Conservation (phyloP, 2,329 filamentous ascomycete species). For the Hymenoscyphus fraxineus region DNA sequence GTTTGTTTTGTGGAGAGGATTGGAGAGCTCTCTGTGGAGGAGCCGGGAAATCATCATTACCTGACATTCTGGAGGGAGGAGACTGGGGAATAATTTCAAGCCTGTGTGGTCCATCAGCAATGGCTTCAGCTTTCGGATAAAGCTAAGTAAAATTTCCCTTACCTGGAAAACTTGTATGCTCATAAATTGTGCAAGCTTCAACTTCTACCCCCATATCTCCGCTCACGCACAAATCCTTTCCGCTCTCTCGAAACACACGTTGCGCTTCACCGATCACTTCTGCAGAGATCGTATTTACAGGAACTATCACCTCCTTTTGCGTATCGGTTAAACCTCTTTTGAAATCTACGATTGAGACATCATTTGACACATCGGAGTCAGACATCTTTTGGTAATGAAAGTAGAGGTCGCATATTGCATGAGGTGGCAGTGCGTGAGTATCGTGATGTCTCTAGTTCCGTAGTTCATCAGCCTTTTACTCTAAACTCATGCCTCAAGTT, state of each 20-base stretch:
- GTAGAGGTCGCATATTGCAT: conserved; percentile 33
- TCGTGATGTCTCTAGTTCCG: conserved; percentile 26
- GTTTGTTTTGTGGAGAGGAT: conserved; percentile 77
- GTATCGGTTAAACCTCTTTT: conserved; percentile 27
- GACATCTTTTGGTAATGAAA: conserved; percentile 34
- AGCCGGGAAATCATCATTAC: conserved; percentile 65
- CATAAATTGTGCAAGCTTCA: conserved; percentile 29
- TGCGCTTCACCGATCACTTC: conserved; percentile 26
- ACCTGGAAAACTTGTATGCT: conserved; percentile 34
- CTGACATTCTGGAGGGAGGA: conserved; percentile 72
- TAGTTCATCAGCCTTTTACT: background rate
- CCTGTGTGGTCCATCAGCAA: conserved; percentile 16
- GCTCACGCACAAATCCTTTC: background rate
- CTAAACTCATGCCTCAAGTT: background rate
- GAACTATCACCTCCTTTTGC: conserved; percentile 27
- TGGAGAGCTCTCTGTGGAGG: conserved; percentile 72
- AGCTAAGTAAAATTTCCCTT: background rate
- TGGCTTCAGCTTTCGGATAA: background rate
- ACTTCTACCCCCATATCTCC: conserved; percentile 9
- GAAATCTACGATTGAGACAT: conserved; percentile 33
- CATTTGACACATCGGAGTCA: conserved; percentile 25
- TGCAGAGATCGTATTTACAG: conserved; percentile 23
- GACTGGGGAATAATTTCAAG: conserved; percentile 68
- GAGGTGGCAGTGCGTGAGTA: conserved; percentile 34
- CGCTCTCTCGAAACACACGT: conserved; percentile 18